Percentiles rank a stretch among this genome's conserved stretches.
These are phyloP conservation scores for Globisporangium nodosum DNA, from an alignment of 352 stramenopile species.

Conservation along the genomic window DNA sequence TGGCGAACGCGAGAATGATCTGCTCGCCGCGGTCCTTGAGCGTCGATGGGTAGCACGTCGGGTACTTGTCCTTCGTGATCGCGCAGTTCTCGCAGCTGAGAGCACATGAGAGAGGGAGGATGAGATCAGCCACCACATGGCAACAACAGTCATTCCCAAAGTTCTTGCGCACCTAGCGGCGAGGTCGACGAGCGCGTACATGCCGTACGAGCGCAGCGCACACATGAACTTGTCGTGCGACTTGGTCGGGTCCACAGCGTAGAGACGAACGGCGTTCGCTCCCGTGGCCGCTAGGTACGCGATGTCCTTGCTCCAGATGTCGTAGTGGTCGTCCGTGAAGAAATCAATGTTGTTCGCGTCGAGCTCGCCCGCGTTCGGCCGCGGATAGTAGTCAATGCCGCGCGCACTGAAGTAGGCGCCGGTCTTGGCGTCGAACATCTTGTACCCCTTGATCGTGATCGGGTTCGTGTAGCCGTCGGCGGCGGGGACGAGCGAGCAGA, in stretches of 20 bases:
- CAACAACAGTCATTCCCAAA: conserved; percentile 2
- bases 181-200: conserved; percentile 74
- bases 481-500: background rate
- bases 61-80: conserved; percentile 44
- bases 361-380: conserved; percentile 67
- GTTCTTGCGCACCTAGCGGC: conserved; percentile 18
- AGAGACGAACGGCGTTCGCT: conserved; percentile 77
- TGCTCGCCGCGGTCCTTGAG: conserved; percentile 68
- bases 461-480: conserved; percentile 35
- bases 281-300: conserved; percentile 47
- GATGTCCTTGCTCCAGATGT: conserved; percentile 70
- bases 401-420: conserved; percentile 61
- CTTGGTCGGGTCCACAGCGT: conserved; percentile 77
- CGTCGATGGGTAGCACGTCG: conserved; percentile 42
- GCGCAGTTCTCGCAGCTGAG: conserved; percentile 44
- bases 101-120: background rate
- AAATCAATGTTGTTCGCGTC: conserved; percentile 78
- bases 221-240: conserved; percentile 88
- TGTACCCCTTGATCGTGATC: conserved; percentile 54
- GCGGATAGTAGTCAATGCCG: conserved; percentile 87
- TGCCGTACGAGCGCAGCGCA: conserved; percentile 56
- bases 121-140: background rate
- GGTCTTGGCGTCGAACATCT: conserved; percentile 76
- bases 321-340: conserved; percentile 72
- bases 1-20: conserved; percentile 77